Conservation (phyloP, 768 basidiomycete species). For the Termitomyces sp. region DNA sequence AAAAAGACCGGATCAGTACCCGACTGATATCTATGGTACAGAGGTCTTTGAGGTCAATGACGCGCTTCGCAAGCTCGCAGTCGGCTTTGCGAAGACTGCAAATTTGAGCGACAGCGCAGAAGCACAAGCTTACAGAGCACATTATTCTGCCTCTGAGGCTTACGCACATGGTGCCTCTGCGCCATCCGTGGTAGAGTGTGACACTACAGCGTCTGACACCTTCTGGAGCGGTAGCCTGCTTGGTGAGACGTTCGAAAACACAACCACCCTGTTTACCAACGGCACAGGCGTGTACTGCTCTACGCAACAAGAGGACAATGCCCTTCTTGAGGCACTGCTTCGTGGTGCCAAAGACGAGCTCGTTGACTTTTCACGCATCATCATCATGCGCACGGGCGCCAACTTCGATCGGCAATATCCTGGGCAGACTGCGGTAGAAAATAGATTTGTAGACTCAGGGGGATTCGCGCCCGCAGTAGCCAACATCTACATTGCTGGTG, state of each 20-base stretch:
- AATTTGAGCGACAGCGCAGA: not conserved
- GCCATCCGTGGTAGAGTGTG: conserved; percentile 11
- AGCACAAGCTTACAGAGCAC: not conserved
- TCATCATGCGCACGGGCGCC: conserved; percentile 9
- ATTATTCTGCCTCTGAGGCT: not conserved
- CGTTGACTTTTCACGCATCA: conserved; percentile 9
- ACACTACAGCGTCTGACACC: conserved; percentile 7
- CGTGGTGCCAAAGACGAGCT: conserved; percentile 5
- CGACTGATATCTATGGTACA: conserved; percentile 7
- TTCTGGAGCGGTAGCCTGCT: conserved; percentile 7
- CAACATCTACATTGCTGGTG: not conserved
- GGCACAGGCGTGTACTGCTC: conserved; percentile 9
- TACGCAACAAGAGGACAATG: conserved; percentile 12
- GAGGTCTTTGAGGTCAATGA: conserved; percentile 13
- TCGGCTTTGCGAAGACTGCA: not conserved
- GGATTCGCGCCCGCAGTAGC: not conserved
- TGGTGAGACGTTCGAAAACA: conserved; percentile 7
- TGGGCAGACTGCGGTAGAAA: conserved; percentile 7
- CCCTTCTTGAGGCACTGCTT: conserved; percentile 6
- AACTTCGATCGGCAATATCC: conserved; percentile 10
- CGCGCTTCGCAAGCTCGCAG: conserved; percentile 5
- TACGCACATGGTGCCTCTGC: conserved; percentile 1
- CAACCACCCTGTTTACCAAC: conserved; percentile 7
- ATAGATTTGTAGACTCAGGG: conserved; percentile 1
- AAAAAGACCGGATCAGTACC: conserved; percentile 3